phyloP scores from a whole-genome alignment of 352 stramenopile species.

The Thraustochytrium sp. region DNA sequence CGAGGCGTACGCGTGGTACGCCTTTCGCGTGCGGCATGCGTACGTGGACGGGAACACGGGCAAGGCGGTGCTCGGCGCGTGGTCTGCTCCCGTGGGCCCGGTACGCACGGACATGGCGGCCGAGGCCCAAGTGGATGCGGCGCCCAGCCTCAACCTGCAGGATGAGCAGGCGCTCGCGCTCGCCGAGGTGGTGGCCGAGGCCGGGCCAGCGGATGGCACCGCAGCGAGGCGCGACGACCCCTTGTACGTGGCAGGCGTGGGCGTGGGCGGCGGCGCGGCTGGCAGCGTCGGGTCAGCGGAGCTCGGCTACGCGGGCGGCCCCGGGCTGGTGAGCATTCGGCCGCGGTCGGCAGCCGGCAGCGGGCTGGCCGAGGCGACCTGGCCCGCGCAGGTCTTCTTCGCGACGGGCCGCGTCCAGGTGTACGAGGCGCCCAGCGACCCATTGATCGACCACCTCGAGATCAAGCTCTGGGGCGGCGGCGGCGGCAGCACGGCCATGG shows the following conservation, averaged over 20 bases:
- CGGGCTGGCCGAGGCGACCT: neutral
- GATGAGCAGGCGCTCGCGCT: neutral
- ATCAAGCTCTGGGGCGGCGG: slow-evolving; percentile 8
- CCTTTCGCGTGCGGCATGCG: neutral
- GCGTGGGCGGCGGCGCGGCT: neutral
- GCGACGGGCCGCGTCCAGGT: neutral
- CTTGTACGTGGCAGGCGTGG: neutral
- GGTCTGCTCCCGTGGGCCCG: neutral
- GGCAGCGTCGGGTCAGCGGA: neutral
- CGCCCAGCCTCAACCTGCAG: neutral
- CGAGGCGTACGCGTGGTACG: neutral
- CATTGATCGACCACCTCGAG: slow-evolving; percentile 6
- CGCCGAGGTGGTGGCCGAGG: neutral
- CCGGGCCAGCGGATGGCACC: neutral
- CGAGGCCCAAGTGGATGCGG: neutral
- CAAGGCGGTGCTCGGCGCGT: neutral
- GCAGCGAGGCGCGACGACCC: neutral
- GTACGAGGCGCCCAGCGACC: neutral
- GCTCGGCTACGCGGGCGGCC: neutral
- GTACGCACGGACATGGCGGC: neutral
- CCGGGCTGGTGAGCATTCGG: neutral
- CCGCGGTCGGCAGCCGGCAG: neutral
- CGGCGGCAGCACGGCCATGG: neutral
- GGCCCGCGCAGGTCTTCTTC: neutral
- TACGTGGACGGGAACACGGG: neutral